Base-by-base conservation (phyloP, 148 eudicot species). In the Vaccinium darrowii region DNA sequence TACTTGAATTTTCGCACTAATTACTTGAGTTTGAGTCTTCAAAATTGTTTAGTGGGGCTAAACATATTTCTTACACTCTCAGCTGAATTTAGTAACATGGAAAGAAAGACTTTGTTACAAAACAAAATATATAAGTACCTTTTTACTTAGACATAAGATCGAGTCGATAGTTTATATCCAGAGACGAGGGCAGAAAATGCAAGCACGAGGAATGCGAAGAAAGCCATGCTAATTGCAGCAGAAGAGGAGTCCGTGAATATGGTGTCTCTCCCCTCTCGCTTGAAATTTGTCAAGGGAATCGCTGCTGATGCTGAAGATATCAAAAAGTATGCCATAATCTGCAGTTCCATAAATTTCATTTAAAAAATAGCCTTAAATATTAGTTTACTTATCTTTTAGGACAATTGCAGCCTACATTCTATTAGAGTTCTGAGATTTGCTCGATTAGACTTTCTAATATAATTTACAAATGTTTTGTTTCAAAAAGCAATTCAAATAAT, bases 221-320 rank as follows among this genome's bases (percentile, higher is more conserved):
- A 93, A 47, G 91, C 92, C 98, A 95, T 95, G 91, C 91, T 92
- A 52, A 95, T 93, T 62, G 98, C 89, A 2, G 98, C 85, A n/a
- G 95, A 94, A 12, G 92, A 86, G 27, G 96, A 86, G 83, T 95
- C 98, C 27, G 98, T 94, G 82, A 94, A 94, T 73, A 90, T 85
- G 85, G 92, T 91, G 82, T 95, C 98, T 0, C 78, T 84, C 51
- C 90, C 90, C 53, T 89, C 87, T 43, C 96, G 87, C 95, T 94
- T 91, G 63, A 89, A 88, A 91, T 92, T 93, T 49, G 98, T 95
- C 81, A 89, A 6, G 19, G 98, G 98, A 54, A 93, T 89, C 0
- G 98, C 96, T 0, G 98, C 62, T 3, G 98, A 94, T 25, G 93
- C 94, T 78, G 96, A 91, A 87, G 98, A 95, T 57, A 95, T 27